These are phyloP conservation scores for Aspergillus cristatus DNA, from an alignment of 495 filamentous ascomycete species.

Conservation along the genomic window DNA sequence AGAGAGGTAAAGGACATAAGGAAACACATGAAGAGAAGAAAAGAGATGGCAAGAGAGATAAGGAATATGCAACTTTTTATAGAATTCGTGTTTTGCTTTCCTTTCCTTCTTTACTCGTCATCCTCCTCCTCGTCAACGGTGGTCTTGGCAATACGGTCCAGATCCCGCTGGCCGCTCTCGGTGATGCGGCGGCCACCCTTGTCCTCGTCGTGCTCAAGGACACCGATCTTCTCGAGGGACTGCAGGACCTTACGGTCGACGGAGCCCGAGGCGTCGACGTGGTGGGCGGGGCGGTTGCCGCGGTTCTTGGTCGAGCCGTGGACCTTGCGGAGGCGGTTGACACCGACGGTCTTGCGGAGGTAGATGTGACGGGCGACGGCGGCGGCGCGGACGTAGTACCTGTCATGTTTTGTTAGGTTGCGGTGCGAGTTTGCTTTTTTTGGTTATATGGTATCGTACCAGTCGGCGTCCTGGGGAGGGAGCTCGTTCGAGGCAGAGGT, in stretches of 20 bases:
- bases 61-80: constrained; percentile 30
- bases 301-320: constrained; percentile 97
- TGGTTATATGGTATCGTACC: constrained; percentile 38
- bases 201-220: constrained; percentile 92
- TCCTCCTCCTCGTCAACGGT: constrained; percentile 45
- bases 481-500: constrained; percentile 92
- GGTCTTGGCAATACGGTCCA: constrained; percentile 72
- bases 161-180: constrained; percentile 93
- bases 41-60: constrained; percentile 18
- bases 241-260: constrained; percentile 96
- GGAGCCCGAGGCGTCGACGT: constrained; percentile 88
- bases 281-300: constrained; percentile 79
- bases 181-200: constrained; percentile 96
- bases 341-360: constrained; percentile 97
- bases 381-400: constrained; percentile 96
- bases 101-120: constrained; percentile 40
- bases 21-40: constrained; percentile 4
- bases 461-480: constrained; percentile 92
- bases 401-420: constrained; percentile 17
- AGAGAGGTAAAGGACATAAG: constrained; percentile 6
- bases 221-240: constrained; percentile 96
- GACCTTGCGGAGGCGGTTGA: constrained; percentile 82
- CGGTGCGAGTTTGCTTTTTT: not conserved
- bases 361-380: constrained; percentile 96
- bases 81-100: constrained; percentile 12